A percentile compares a stretch with the other conserved stretches of the same genome.
Evolutionary conservation across 2,329 filamentous ascomycete species (phyloP).

Genomic region (Ophiostoma perfectum): DNA sequence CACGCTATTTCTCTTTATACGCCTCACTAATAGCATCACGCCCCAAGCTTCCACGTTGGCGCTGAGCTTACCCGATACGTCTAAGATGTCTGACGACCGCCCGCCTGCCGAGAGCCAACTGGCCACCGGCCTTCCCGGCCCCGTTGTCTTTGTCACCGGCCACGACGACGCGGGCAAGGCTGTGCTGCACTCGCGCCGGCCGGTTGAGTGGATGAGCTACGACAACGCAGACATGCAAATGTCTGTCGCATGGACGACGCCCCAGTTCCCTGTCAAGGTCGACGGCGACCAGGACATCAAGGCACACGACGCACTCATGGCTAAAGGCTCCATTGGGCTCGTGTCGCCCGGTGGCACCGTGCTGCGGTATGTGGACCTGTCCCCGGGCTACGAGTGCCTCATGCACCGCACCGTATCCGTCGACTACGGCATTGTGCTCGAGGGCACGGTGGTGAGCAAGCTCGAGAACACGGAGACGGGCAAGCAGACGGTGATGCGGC

Average conservation of each 20-base stretch:
- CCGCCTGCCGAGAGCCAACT: slow-evolving; percentile 7
- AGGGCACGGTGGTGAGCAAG: slow-evolving; percentile 24
- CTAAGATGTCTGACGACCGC: neutral
- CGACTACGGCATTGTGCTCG: slow-evolving; percentile 29
- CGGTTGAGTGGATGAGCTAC: slow-evolving; percentile 22
- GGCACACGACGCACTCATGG: slow-evolving; percentile 25
- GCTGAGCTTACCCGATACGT: too few species aligned
- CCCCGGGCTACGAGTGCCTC: slow-evolving; percentile 33
- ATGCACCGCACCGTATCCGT: slow-evolving; percentile 30
- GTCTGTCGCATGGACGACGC: slow-evolving; percentile 27
- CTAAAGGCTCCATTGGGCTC: slow-evolving; percentile 24
- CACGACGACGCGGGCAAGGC: slow-evolving; percentile 25
- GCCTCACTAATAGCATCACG: too few species aligned
- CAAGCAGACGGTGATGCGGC: slow-evolving; percentile 23
- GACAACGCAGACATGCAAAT: slow-evolving; percentile 23
- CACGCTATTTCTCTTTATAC: too few species aligned
- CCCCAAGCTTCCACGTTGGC: too few species aligned
- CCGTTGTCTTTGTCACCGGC: slow-evolving; percentile 25
- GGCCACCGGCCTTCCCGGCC: slow-evolving; percentile 23
- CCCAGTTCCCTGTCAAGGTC: slow-evolving; percentile 25
- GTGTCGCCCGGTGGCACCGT: slow-evolving; percentile 27
- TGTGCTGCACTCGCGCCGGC: slow-evolving; percentile 25
- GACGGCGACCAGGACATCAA: slow-evolving; percentile 26
- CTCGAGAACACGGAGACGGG: slow-evolving; percentile 24
- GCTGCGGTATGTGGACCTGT: slow-evolving; percentile 31